Percentiles rank a stretch among this genome's conserved stretches.
phyloP scores from a whole-genome alignment of 1,284 basidiomycete genomes.

The Puccinia coronata region DNA sequence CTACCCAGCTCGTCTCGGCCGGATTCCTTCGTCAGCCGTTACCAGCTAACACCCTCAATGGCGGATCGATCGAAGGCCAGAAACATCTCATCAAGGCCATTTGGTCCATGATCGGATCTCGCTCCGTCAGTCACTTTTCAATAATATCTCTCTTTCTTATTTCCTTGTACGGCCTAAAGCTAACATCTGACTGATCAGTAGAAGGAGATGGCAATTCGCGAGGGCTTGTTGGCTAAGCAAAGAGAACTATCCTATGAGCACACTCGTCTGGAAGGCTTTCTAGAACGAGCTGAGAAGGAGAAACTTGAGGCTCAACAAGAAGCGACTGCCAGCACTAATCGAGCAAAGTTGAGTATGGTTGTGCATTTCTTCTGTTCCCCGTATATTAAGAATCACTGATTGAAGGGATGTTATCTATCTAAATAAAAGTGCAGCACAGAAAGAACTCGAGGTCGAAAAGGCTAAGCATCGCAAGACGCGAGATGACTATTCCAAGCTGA shows the following conservation, averaged over 20 bases:
- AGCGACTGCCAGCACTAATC: conserved; percentile 40
- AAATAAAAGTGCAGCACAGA: conserved; percentile 21
- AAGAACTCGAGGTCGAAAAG: conserved; percentile 36
- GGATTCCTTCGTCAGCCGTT: conserved; percentile 42
- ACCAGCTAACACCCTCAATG: conserved; percentile 26
- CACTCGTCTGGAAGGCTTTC: conserved; percentile 30
- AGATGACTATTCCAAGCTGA: conserved; percentile 29
- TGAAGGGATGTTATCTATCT: not conserved
- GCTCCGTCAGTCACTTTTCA: conserved; percentile 6
- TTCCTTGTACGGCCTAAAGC: not conserved
- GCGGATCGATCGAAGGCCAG: conserved; percentile 26
- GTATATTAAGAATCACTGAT: too few relatives aligned
- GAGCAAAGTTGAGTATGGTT: conserved; percentile 22
- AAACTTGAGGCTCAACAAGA: conserved; percentile 37
- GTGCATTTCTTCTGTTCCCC: not conserved
- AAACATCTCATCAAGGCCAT: conserved; percentile 30
- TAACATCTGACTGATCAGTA: conserved; percentile 8
- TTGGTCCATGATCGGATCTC: conserved; percentile 35
- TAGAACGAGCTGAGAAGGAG: conserved; percentile 28
- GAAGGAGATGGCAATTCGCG: conserved; percentile 40
- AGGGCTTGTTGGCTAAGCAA: conserved; percentile 24
- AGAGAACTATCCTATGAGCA: conserved; percentile 37
- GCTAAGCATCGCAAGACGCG: conserved; percentile 38
- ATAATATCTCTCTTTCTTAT: not conserved
- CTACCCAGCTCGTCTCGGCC: conserved; percentile 37